Conservation (phyloP, 2,329 filamentous ascomycete genomes). For the Alternaria gansuensis region DNA sequence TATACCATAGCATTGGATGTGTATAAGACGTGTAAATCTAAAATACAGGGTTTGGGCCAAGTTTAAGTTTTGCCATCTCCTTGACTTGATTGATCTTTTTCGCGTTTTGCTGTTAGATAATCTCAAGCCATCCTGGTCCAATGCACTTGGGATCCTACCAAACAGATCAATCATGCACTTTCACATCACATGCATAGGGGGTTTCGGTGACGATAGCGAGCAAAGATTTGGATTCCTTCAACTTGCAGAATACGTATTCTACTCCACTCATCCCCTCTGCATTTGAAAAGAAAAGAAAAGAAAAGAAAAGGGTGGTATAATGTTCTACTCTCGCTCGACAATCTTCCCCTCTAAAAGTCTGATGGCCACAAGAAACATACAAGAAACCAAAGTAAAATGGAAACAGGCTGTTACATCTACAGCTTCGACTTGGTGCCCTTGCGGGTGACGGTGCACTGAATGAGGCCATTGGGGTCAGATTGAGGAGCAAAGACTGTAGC, state of each 20-base stretch:
- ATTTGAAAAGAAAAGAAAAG: constrained; percentile 16
- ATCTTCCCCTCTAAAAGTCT: constrained; percentile 20
- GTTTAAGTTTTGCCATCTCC: not conserved
- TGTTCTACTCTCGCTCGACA: constrained; percentile 39
- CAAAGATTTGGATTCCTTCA: constrained; percentile 3
- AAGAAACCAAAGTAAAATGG: constrained; percentile 23
- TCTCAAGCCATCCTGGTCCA: not conserved
- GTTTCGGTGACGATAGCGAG: not conserved
- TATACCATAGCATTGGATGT: constrained; percentile 3
- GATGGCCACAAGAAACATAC: constrained; percentile 28
- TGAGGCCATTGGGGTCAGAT: constrained; percentile 90
- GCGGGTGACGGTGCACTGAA: constrained; percentile 87
- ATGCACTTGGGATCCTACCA: not conserved
- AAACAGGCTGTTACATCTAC: constrained; percentile 38
- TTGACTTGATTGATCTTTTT: not conserved
- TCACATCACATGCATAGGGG: not conserved
- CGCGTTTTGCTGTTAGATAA: not conserved
- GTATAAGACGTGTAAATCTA: constrained; percentile 9
- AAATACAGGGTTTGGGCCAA: not conserved
- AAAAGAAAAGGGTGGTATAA: constrained; percentile 37
- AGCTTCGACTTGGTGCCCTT: constrained; percentile 57
- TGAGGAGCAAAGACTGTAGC: constrained; percentile 96
- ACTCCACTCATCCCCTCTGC: constrained; percentile 26
- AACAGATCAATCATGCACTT: not conserved
- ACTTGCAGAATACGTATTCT: constrained; percentile 16